Evolutionary conservation across 768 basidiomycete species (phyloP).

Genomic region (Russula emetica): DNA sequence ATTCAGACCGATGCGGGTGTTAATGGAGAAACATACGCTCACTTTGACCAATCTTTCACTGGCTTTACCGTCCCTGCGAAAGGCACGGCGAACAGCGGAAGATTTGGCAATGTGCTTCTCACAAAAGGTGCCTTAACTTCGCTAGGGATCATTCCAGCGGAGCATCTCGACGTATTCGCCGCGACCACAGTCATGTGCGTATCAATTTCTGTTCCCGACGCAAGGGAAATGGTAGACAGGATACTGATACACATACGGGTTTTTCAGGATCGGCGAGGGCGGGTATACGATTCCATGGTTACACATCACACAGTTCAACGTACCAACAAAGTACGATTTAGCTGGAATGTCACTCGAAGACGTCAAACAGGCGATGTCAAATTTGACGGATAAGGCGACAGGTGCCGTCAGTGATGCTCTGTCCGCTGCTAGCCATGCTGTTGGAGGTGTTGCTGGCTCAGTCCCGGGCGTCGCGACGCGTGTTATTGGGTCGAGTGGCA

Average conservation of each 20-base stretch:
- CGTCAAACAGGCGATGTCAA: constrained; percentile 9
- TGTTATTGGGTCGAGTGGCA: too few species aligned
- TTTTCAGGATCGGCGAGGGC: constrained; percentile 42
- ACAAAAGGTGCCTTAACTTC: constrained; percentile 55
- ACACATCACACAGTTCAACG: constrained; percentile 49
- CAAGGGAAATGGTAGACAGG: neutral
- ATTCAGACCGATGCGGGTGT: constrained; percentile 55
- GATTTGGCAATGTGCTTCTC: constrained; percentile 53
- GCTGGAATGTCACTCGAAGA: constrained; percentile 1
- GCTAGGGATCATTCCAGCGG: constrained; percentile 53
- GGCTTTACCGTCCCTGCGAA: constrained; percentile 55
- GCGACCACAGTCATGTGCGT: constrained; percentile 43
- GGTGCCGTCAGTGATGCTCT: neutral
- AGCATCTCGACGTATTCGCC: constrained; percentile 50
- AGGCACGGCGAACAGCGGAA: constrained; percentile 57
- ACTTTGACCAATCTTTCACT: constrained; percentile 52
- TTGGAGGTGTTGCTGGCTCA: too few species aligned
- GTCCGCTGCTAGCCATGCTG: neutral
- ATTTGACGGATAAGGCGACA: neutral
- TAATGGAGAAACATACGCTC: constrained; percentile 51
- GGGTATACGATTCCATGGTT: constrained; percentile 67
- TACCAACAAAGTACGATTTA: constrained; percentile 47
- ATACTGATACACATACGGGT: neutral
- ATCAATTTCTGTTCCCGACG: neutral
- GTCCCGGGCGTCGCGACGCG: too few species aligned